These are phyloP conservation scores for Gynandropsis gynandra DNA, from an alignment of 345 rosid genomes.

Conservation along the genomic window DNA sequence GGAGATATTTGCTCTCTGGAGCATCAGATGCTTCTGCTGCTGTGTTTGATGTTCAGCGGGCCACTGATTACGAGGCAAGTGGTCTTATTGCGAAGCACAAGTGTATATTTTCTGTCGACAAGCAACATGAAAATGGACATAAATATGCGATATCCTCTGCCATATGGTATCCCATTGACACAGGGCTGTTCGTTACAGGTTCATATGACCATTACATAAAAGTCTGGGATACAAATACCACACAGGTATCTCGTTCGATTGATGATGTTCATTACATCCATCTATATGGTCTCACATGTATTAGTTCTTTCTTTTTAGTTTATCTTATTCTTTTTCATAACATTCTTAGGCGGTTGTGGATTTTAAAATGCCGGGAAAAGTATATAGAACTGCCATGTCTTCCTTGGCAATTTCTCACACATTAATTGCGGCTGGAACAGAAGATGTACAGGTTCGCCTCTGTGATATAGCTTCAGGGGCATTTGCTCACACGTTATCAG, in stretches of 20 bases:
- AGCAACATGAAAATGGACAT: conserved; percentile 71
- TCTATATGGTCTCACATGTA: background rate
- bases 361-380: conserved; percentile 94
- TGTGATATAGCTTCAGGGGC: conserved; percentile 95
- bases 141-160: conserved; percentile 73
- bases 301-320: background rate
- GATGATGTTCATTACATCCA: background rate
- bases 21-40: conserved; percentile 88
- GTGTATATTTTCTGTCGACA: conserved; percentile 58
- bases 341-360: conserved; percentile 57
- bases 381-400: conserved; percentile 89
- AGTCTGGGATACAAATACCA: conserved; percentile 91
- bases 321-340: conserved; percentile 10
- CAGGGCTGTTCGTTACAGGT: conserved; percentile 82
- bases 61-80: conserved; percentile 54
- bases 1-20: conserved; percentile 70
- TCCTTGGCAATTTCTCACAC: conserved; percentile 76
- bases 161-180: conserved; percentile 91
- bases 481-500: conserved; percentile 81
- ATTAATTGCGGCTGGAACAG: conserved; percentile 88
- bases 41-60: conserved; percentile 62
- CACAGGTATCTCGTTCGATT: conserved; percentile 40
- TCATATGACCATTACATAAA: conserved; percentile 73
- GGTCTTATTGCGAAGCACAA: conserved; percentile 71
- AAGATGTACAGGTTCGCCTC: conserved; percentile 94